Evolutionary conservation across 129 eudicot genomes (phyloP).

Genomic region (Pseudognaphalium luteoalbum): DNA sequence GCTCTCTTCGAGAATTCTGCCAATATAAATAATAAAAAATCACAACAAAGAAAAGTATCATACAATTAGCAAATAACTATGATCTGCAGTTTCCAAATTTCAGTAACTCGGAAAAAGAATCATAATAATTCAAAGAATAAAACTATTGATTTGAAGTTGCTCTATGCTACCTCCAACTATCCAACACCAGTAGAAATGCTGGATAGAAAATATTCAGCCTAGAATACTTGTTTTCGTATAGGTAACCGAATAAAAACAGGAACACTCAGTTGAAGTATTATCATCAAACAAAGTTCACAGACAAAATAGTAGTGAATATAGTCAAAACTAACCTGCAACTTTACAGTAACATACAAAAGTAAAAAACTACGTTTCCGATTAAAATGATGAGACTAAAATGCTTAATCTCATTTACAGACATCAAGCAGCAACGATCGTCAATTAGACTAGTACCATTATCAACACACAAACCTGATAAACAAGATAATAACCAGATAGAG

Average conservation of each 20-base stretch:
- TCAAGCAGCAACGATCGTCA: neutral
- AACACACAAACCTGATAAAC: neutral
- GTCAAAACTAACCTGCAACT: neutral
- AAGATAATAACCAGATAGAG: neutral
- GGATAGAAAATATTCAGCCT: neutral
- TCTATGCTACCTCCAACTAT: neutral
- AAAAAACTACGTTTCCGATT: neutral
- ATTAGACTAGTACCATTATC: neutral
- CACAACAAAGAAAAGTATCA: neutral
- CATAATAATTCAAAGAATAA: neutral
- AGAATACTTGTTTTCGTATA: neutral
- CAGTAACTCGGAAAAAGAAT: neutral
- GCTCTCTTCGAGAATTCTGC: slow-evolving; percentile 37
- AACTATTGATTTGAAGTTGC: neutral
- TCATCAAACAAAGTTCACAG: neutral
- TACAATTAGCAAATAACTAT: neutral
- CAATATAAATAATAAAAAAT: slow-evolving; percentile 14
- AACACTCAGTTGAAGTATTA: neutral
- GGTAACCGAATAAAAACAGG: neutral
- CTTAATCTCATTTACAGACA: neutral
- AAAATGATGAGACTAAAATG: neutral
- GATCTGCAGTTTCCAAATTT: neutral
- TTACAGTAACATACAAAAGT: no score
- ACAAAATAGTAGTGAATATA: neutral
- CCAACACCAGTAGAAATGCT: no score